Base-by-base conservation (phyloP, 768 basidiomycete genomes). In the Gloeopeniophorella convolvens region DNA sequence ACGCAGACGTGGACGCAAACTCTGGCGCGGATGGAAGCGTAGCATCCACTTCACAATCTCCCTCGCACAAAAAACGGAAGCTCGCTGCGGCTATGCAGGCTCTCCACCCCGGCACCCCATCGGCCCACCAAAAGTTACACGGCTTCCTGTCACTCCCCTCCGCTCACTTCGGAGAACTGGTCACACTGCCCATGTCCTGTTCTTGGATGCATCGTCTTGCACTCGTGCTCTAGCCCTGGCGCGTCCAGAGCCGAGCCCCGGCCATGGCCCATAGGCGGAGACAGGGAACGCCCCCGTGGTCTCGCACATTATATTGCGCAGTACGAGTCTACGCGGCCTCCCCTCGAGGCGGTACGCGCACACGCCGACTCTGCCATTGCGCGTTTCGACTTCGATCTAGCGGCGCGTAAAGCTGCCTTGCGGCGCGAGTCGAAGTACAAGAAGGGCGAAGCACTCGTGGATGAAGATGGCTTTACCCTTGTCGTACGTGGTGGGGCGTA, bases 401-500 rank as follows among this genome's bases (percentile, higher is more conserved):
- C 78, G 24, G 80, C 78, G 65, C 68, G 69, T 55, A 81, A 74
- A 62, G 50, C 50, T 0, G 37, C 45, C 4, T 43, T 56, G 39
- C 50, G 51, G 43, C 79, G 77, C 56, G 74, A 76, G 62, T 78
- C 80, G 20, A 74, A 79, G 62, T 89, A 86, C 61, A 75, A 71
- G 58, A 89, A 89, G 63, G 89, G 89, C 18, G 90, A 91, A 60
- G 90, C 87, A 5, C 74, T 95, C 48, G 87, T 95, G 35, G 93
- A 97, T 64, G 91, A 88, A 52, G 93, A 97, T 54, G 93, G 93
- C 2, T 97, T 95, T 65, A 95, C 91, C 10, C 78, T 97, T 11
- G 93, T 97, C 30, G 88, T 85, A n/a, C 76, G 93, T 31, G 89
- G 91, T 4, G 93, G 93, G 11, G 84, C 85, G 18, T 93, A 93